These are phyloP conservation scores for Aureobasidium sp. DNA, from an alignment of 2,329 filamentous ascomycete genomes.

Conservation along the genomic window DNA sequence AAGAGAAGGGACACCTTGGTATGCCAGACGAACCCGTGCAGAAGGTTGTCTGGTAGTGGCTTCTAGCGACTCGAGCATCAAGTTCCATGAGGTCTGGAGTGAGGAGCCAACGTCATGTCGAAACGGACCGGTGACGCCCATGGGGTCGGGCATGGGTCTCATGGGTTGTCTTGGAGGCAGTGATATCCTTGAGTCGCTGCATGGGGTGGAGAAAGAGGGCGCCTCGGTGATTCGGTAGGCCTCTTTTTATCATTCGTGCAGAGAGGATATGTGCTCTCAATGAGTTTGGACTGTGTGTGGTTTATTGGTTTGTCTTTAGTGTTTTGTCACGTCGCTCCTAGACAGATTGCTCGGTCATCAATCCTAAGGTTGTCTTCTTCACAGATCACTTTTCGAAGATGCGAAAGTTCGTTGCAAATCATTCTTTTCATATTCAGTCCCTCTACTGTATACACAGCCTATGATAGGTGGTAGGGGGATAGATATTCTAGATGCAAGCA, in stretches of 20 bases:
- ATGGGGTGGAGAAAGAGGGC: constrained; percentile 70
- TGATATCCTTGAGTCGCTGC: constrained; percentile 73
- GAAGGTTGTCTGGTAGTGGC: constrained; percentile 88
- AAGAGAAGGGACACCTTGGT: constrained; percentile 39
- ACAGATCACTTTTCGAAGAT: not conserved
- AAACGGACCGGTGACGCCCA: constrained; percentile 24
- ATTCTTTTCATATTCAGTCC: constrained; percentile 3
- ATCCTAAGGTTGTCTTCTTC: not conserved
- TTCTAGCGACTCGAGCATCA: constrained; percentile 83
- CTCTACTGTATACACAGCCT: not conserved
- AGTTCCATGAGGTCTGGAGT: constrained; percentile 89
- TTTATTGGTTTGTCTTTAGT: too few species aligned
- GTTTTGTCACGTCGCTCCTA: too few species aligned
- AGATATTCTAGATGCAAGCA: constrained; percentile 10
- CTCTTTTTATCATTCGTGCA: not conserved
- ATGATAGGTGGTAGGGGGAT: not conserved
- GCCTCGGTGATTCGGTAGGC: constrained; percentile 32
- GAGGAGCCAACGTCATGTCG: constrained; percentile 18
- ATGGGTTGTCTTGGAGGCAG: constrained; percentile 63
- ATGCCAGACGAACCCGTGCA: constrained; percentile 50
- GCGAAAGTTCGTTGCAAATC: not conserved
- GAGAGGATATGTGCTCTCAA: not conserved
- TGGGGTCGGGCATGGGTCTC: constrained; percentile 37
- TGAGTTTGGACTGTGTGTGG: not conserved
- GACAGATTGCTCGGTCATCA: not conserved